Percentiles rank a stretch among this genome's conserved stretches.
phyloP scores from a whole-genome alignment of 495 filamentous ascomycete species.

The Neurospora intermedia region DNA sequence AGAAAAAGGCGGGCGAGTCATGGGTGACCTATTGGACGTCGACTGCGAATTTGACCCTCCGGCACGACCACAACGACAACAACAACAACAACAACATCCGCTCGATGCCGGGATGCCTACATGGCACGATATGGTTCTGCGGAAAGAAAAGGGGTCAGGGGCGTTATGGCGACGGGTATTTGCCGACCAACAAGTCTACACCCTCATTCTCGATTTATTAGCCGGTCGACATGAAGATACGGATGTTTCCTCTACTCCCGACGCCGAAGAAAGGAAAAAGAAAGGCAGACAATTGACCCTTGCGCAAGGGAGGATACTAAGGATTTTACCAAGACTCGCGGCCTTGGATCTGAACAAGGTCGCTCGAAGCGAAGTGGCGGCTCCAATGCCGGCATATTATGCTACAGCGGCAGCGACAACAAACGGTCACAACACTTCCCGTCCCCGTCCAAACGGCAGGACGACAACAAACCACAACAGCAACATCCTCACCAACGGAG shows the following conservation, averaged over 20 bases:
- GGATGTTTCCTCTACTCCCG: background rate
- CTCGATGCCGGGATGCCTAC: background rate
- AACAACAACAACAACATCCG: background rate
- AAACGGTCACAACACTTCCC: background rate
- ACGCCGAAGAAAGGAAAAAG: background rate
- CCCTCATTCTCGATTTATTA: constrained; percentile 51
- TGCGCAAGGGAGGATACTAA: constrained; percentile 66
- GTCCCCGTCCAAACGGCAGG: no score
- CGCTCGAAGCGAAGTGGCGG: constrained; percentile 44
- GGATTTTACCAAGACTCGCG: constrained; percentile 57
- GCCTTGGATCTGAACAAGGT: constrained; percentile 53
- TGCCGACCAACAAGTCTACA: constrained; percentile 54
- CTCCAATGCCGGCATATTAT: constrained; percentile 45
- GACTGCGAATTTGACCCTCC: constrained; percentile 47
- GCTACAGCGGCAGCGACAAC: background rate
- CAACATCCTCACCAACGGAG: constrained; percentile 17
- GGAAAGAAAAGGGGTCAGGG: constrained; percentile 46
- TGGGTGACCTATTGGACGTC: constrained; percentile 61
- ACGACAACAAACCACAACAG: background rate
- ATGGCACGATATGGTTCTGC: constrained; percentile 21
- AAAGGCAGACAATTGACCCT: constrained; percentile 55
- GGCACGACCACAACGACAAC: constrained; percentile 14
- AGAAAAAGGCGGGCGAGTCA: constrained; percentile 50
- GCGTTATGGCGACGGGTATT: constrained; percentile 66
- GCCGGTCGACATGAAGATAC: constrained; percentile 34